Percentiles rank a stretch among this genome's conserved stretches.
Evolutionary conservation across 1,284 basidiomycete genomes (phyloP).

Genomic region (Taiwanofungus camphoratus): DNA sequence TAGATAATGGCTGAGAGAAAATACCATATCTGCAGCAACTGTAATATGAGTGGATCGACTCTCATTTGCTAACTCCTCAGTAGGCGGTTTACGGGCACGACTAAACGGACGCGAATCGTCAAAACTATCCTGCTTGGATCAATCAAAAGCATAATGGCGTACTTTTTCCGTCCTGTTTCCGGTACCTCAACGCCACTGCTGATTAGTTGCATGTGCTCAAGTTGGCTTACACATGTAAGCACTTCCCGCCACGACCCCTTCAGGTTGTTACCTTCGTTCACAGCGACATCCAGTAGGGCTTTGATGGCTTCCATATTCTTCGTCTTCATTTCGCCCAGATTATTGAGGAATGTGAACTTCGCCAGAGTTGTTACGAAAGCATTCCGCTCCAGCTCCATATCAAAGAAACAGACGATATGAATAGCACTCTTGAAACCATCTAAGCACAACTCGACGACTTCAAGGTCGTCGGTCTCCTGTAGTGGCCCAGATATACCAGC

Average conservation of each 20-base stretch:
- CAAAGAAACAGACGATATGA: slow-evolving; percentile 90
- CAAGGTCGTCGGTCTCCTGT: slow-evolving; percentile 89
- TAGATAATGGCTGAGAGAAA: slow-evolving; percentile 91
- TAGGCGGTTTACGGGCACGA: slow-evolving; percentile 66
- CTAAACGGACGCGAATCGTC: slow-evolving; percentile 26
- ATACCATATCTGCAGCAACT: slow-evolving; percentile 98
- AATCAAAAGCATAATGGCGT: slow-evolving; percentile 17
- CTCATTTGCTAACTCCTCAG: slow-evolving; percentile 94
- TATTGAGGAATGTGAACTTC: slow-evolving; percentile 96
- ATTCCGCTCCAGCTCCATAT: slow-evolving; percentile 91
- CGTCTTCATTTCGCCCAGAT: slow-evolving; percentile 94
- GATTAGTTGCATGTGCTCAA: slow-evolving; percentile 97
- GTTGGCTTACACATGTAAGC: slow-evolving; percentile 90
- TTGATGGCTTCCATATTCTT: slow-evolving; percentile 99
- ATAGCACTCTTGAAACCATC: slow-evolving; percentile 94
- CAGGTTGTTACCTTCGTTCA: slow-evolving; percentile 90
- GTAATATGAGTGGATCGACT: slow-evolving; percentile 98
- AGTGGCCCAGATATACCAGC: slow-evolving; percentile 90
- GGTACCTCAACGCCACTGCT: slow-evolving; percentile 81
- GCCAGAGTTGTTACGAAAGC: slow-evolving; percentile 97
- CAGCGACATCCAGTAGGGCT: slow-evolving; percentile 85
- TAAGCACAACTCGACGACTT: slow-evolving; percentile 86
- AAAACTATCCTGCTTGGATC: not conserved
- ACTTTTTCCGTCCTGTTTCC: slow-evolving; percentile 77
- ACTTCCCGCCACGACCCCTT: slow-evolving; percentile 97